Base-by-base conservation (phyloP, 2,329 filamentous ascomycete species). In the Arthrobotrys iridis region DNA sequence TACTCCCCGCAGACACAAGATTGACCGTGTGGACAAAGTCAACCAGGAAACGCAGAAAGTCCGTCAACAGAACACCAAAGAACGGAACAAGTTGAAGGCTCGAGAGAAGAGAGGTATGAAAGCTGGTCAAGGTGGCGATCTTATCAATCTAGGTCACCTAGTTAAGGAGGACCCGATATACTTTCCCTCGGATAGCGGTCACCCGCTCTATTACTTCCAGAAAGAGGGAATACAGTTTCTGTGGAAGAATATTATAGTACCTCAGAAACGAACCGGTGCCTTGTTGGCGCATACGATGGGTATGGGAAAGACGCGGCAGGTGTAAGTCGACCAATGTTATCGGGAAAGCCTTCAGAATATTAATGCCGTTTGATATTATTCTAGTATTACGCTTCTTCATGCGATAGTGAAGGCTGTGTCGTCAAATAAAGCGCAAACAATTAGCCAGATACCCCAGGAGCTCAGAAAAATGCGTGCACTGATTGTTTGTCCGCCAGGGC, bases 221-320 rank as follows among this genome's bases (percentile, higher is more conserved):
- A 85, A 96, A 50, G 85, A 88, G 0, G 93, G 93, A 0, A 88
- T 97, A 18, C 89, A 90, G 8, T 97, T 97, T 82, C 87, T 97
- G 84, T 97, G 93, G 93, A 89, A 93, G 78, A 90, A 94, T 77
- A 84, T 97, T 46, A 87, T 94, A 0, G 60, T 75, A 28, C 50
- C 59, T 1, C 59, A 70, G 4, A 65, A 72, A 40, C 65, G 72
- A 22, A 74, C 63, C 30, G 79, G 79, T 15, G 79, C 76, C 7
- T 65, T 80, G 11, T 60, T 80, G 37, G 79, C 79, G 0, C 79
- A 80, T 64, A 80, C 91, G 0, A 97, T 97, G 93, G 93, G 93
- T 0, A 83, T 97, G 1, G 93, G 93, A 13, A 97, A 97, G 83
- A 96, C 93, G 0, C 93, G 96, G 89, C 93, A 97, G 83, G 88